Conservation (phyloP, 441 rosid species). For the Populus trichocarpa region DNA sequence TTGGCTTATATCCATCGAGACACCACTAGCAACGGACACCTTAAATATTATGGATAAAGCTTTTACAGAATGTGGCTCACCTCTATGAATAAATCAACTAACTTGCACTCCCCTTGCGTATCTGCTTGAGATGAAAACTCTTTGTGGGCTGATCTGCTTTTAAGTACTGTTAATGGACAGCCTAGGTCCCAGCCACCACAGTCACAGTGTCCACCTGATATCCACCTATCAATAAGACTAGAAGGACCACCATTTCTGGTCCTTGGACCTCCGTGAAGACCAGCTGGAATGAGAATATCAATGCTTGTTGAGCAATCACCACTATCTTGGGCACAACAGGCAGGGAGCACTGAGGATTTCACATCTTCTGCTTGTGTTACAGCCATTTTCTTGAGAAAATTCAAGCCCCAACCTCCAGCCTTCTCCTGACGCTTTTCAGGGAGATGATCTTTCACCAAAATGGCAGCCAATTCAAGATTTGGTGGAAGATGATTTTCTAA, state of each 20-base stretch:
- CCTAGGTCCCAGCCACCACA: slow-evolving; percentile 96
- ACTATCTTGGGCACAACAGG: slow-evolving; percentile 18
- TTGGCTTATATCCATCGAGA: slow-evolving; percentile 2
- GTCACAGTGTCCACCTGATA: slow-evolving; percentile 73
- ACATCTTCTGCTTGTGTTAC: slow-evolving; percentile 20
- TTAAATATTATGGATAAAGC: slow-evolving; percentile 4
- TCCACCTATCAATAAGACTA: slow-evolving; percentile 73
- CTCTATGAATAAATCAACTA: slow-evolving; percentile 44
- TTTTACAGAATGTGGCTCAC: slow-evolving; percentile 28
- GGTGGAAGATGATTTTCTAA: slow-evolving; percentile 47
- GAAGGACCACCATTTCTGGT: slow-evolving; percentile 61
- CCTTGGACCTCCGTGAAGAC: slow-evolving; percentile 79
- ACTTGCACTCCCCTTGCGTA: slow-evolving; percentile 44
- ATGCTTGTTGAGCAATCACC: slow-evolving; percentile 46
- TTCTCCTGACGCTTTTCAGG: slow-evolving; percentile 35
- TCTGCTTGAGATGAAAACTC: slow-evolving; percentile 23
- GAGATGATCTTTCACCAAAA: slow-evolving; percentile 51
- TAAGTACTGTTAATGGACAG: slow-evolving; percentile 54
- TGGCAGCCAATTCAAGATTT: slow-evolving; percentile 62
- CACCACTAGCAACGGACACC: not conserved
- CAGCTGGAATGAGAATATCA: slow-evolving; percentile 69
- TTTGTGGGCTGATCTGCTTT: slow-evolving; percentile 33
- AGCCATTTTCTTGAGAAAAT: slow-evolving; percentile 54
- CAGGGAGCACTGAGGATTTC: slow-evolving; percentile 25
- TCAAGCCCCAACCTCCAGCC: slow-evolving; percentile 85